A percentile compares a stretch with the other conserved stretches of the same genome.
Evolutionary conservation across 345 rosid species (phyloP).

Genomic region (Mercurialis annua): DNA sequence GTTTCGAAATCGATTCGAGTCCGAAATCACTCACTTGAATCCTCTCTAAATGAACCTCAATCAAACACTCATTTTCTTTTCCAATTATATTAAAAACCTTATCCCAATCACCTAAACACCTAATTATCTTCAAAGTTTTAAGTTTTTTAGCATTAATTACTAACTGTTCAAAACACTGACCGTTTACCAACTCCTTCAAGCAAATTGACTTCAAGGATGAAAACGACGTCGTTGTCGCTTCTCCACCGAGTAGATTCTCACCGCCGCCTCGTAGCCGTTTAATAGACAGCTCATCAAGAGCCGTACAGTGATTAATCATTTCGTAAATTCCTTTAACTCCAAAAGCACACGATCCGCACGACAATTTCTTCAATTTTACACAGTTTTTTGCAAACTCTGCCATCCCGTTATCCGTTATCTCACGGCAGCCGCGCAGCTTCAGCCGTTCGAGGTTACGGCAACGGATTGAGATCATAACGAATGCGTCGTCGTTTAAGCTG

Average conservation of each 20-base stretch:
- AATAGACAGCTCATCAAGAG: constrained; percentile 55
- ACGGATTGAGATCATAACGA: constrained; percentile 49
- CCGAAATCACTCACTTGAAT: constrained; percentile 71
- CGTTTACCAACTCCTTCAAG: constrained; percentile 77
- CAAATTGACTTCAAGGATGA: constrained; percentile 54
- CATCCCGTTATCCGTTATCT: constrained; percentile 74
- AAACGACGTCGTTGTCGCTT: constrained; percentile 29
- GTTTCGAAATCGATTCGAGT: constrained; percentile 47
- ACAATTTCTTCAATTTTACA: constrained; percentile 54
- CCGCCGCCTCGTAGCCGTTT: constrained; percentile 62
- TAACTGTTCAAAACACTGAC: constrained; percentile 63
- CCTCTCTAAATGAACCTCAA: constrained; percentile 75
- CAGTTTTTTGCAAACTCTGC: constrained; percentile 54
- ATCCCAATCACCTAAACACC: constrained; percentile 87
- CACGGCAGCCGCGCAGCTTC: constrained; percentile 94
- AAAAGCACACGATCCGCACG: constrained; percentile 74
- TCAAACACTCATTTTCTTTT: constrained; percentile 28
- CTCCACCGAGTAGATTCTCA: constrained; percentile 35
- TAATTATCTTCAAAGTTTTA: constrained; percentile 60
- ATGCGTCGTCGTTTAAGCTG: constrained; percentile 63
- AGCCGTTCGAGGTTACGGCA: constrained; percentile 67
- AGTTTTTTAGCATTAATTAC: constrained; percentile 45
- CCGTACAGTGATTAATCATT: constrained; percentile 52
- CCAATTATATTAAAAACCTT: constrained; percentile 49
- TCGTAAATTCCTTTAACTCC: constrained; percentile 74